These are phyloP conservation scores for Lactuca sativa DNA, from an alignment of 129 eudicot genomes.

Conservation along the genomic window DNA sequence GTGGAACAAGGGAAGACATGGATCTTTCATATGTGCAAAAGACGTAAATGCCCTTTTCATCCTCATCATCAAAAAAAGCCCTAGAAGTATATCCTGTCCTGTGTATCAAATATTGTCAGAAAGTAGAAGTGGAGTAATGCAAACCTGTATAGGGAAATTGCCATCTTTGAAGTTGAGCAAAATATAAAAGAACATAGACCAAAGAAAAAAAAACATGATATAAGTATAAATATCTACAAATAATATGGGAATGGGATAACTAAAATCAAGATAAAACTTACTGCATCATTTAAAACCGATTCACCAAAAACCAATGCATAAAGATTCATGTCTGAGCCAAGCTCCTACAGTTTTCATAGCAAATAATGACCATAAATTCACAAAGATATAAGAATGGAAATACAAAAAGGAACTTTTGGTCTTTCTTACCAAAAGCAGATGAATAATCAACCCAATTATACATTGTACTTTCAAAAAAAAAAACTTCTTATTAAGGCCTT, in stretches of 20 bases:
- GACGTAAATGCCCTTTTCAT: neutral
- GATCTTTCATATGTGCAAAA: neutral
- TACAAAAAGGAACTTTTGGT: neutral
- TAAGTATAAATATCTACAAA: constrained; percentile 10
- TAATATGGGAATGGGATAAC: constrained; percentile 16
- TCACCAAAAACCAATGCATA: constrained; percentile 99
- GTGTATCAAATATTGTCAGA: neutral
- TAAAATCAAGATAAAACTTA: constrained; percentile 43
- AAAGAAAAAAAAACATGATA: constrained; percentile 28
- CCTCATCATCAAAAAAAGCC: neutral
- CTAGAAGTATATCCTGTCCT: neutral
- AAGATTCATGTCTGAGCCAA: constrained; percentile 88
- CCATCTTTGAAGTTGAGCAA: constrained; percentile 63
- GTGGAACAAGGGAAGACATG: too few species aligned
- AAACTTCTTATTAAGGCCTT: neutral
- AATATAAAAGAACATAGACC: constrained; percentile 25
- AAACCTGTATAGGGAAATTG: constrained; percentile 95
- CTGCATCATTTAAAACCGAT: constrained; percentile 98
- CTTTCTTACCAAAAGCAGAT: neutral
- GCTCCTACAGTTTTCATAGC: constrained; percentile 65
- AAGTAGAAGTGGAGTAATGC: constrained; percentile 25
- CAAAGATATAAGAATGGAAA: neutral
- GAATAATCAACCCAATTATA: too few species aligned
- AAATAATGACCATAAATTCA: constrained; percentile 26
- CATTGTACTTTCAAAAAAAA: too few species aligned